Percentiles rank a stretch among this genome's conserved stretches.
Evolutionary conservation across 176 grass and related monocot species (phyloP).

Genomic region (Dendrocalamus sinicus): DNA sequence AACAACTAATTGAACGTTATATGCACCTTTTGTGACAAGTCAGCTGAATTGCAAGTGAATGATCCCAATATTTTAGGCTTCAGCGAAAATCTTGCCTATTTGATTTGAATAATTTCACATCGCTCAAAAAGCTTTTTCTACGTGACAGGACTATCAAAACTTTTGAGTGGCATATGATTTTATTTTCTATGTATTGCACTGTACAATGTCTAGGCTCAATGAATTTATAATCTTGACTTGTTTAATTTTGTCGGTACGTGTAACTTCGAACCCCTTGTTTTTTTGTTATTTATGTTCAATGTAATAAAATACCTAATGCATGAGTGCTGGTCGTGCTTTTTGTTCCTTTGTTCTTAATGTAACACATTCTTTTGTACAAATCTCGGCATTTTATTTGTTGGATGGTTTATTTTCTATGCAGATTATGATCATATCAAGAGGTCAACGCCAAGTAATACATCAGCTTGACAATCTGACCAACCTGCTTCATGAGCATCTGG

Average conservation of each 20-base stretch:
- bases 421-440: conserved; percentile 71
- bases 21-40: too few species aligned
- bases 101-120: too few species aligned
- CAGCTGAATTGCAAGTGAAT: too few species aligned
- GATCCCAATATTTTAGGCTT: too few species aligned
- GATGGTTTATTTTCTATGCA: conserved; percentile 49
- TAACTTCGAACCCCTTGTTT: neutral
- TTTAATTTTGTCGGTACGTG: neutral
- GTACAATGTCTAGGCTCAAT: neutral
- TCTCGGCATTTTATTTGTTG: neutral
- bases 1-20: too few species aligned
- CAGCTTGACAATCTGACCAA: conserved; percentile 83
- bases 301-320: conserved; percentile 7
- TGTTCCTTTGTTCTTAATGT: neutral
- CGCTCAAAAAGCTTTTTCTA: too few species aligned
- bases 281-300: neutral
- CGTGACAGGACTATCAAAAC: too few species aligned
- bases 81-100: too few species aligned
- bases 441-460: conserved; percentile 86
- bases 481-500: conserved; percentile 73
- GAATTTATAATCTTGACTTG: neutral
- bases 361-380: conserved; percentile 23
- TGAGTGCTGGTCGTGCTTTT: neutral
- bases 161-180: neutral
- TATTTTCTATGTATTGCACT: neutral